phyloP scores from a whole-genome alignment of 805 yeast genomes.

The Metschnikowia henanensis region DNA sequence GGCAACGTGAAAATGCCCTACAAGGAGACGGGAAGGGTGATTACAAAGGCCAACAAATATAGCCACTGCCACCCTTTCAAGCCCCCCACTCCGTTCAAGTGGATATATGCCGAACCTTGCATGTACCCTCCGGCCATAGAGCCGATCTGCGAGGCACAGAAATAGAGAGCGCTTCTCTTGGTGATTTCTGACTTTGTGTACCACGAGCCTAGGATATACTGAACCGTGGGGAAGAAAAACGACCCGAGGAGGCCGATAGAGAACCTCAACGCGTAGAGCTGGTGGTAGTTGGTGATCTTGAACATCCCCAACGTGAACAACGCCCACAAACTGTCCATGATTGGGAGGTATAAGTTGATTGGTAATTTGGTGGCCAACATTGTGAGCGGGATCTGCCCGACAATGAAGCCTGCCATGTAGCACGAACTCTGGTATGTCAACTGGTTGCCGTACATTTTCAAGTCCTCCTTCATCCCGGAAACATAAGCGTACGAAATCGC shows the following conservation, averaged over 20 bases:
- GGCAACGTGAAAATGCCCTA: constrained; percentile 14
- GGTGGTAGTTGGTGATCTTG: constrained; percentile 12
- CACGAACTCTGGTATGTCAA: constrained; percentile 11
- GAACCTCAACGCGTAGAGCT: constrained; percentile 5
- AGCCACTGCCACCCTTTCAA: constrained; percentile 9
- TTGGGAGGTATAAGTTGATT: constrained; percentile 25
- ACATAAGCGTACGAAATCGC: constrained; percentile 6
- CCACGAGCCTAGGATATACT: constrained; percentile 7
- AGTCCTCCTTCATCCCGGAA: constrained; percentile 9
- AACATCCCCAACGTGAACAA: constrained; percentile 14
- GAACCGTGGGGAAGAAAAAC: constrained; percentile 9
- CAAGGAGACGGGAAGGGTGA: constrained; percentile 7
- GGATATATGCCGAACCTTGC: constrained; percentile 5
- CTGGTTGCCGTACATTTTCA: constrained; percentile 7
- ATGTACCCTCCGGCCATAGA: constrained; percentile 7
- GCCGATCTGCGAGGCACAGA: constrained; percentile 8
- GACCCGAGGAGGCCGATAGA: constrained; percentile 7
- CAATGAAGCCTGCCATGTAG: constrained; percentile 26
- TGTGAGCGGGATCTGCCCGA: constrained; percentile 31
- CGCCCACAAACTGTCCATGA: constrained; percentile 20
- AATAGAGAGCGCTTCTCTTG: constrained; percentile 4
- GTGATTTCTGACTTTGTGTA: constrained; percentile 8
- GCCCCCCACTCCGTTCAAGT: constrained; percentile 4
- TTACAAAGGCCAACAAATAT: constrained; percentile 6
- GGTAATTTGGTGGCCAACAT: constrained; percentile 26